Evolutionary conservation across 768 basidiomycete genomes (phyloP).

Genomic region (Coprinopsis strossmayeri): DNA sequence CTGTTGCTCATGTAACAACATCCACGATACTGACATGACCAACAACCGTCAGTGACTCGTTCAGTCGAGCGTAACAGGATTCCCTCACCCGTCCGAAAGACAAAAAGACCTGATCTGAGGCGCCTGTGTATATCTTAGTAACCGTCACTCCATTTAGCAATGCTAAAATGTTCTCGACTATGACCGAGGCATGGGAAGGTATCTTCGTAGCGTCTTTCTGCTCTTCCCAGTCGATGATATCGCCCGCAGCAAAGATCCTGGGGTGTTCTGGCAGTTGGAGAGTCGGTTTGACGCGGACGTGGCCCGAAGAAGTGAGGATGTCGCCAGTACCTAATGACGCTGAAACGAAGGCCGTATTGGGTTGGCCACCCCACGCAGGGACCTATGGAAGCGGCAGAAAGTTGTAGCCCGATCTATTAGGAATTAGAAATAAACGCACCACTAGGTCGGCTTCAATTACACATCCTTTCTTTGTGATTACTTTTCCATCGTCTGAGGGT

Average conservation of each 20-base stretch:
- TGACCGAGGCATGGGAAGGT: slow-evolving; percentile 11
- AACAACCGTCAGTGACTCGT: background rate
- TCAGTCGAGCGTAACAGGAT: background rate
- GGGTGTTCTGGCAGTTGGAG: slow-evolving; percentile 18
- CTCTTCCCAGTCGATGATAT: slow-evolving; percentile 16
- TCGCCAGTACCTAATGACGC: slow-evolving; percentile 25
- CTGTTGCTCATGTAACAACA: slow-evolving; percentile 34
- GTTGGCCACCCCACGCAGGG: slow-evolving; percentile 26
- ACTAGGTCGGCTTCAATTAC: slow-evolving; percentile 43
- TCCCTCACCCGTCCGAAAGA: slow-evolving; percentile 12
- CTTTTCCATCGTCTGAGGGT: slow-evolving; percentile 27
- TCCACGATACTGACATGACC: slow-evolving; percentile 16
- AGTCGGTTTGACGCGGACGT: slow-evolving; percentile 41
- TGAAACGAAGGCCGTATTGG: slow-evolving; percentile 39
- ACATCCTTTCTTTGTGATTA: slow-evolving; percentile 43
- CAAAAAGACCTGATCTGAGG: slow-evolving; percentile 3
- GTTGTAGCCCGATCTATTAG: too few species aligned
- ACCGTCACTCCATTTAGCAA: slow-evolving; percentile 17
- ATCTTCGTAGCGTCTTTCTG: slow-evolving; percentile 14
- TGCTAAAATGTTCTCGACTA: slow-evolving; percentile 14
- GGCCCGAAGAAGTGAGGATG: slow-evolving; percentile 25
- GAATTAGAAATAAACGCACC: too few species aligned
- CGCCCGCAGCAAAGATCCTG: slow-evolving; percentile 15
- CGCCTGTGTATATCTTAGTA: background rate
- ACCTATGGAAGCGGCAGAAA: slow-evolving; percentile 19